Percentiles rank a stretch among this genome's conserved stretches.
These are phyloP conservation scores for Exserohilum turcica DNA, from an alignment of 2,329 filamentous ascomycete species.

Conservation along the genomic window DNA sequence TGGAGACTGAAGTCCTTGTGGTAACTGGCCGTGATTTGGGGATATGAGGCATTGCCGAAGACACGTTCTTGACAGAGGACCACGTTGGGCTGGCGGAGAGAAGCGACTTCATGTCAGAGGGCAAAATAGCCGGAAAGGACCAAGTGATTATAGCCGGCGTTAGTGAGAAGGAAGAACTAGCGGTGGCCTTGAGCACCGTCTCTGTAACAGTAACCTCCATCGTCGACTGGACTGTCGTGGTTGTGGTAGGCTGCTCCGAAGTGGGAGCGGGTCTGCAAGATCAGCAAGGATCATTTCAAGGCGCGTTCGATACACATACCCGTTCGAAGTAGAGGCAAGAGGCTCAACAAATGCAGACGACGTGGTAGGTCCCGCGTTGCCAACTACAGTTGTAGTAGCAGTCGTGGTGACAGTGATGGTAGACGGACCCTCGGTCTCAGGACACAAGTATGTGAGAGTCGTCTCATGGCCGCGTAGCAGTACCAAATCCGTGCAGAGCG, in stretches of 20 bases:
- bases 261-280: background rate
- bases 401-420: slow-evolving; percentile 28
- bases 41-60: background rate
- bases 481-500: slow-evolving; percentile 29
- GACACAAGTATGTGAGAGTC: slow-evolving; percentile 32
- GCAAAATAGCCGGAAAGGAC: slow-evolving; percentile 4
- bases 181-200: background rate
- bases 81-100: background rate
- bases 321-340: background rate
- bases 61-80: background rate
- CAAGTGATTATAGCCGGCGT: background rate
- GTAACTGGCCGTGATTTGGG: background rate
- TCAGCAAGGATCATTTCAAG: background rate
- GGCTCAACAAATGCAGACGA: background rate
- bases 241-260: slow-evolving; percentile 17
- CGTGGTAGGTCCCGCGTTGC: background rate
- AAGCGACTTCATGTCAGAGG: background rate
- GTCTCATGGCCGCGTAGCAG: slow-evolving; percentile 23
- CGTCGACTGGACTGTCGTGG: slow-evolving; percentile 24
- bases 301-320: background rate
- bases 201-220: slow-evolving; percentile 4
- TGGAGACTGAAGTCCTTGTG: background rate
- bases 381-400: slow-evolving; percentile 17
- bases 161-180: background rate
- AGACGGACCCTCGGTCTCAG: slow-evolving; percentile 12